phyloP scores from a whole-genome alignment of 352 stramenopile genomes.

The Phytophthora fragariae region DNA sequence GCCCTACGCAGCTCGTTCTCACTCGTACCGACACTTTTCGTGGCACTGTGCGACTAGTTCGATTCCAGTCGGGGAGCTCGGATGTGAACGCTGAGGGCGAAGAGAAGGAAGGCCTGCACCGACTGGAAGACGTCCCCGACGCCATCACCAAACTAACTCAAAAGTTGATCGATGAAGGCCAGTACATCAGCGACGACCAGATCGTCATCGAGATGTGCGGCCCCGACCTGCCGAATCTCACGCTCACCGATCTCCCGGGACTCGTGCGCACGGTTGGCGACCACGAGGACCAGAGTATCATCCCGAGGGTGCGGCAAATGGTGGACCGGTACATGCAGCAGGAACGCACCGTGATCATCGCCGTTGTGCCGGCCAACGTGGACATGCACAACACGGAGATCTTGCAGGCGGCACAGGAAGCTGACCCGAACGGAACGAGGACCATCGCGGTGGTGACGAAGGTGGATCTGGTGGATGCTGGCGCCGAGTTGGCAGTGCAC shows the following conservation, averaged over 20 bases:
- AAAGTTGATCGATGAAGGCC: slow-evolving; percentile 76
- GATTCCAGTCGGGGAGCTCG: slow-evolving; percentile 40
- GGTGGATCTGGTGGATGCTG: too few relatives aligned
- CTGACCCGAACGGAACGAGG: too few relatives aligned
- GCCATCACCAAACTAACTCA: slow-evolving; percentile 42
- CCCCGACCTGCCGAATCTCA: slow-evolving; percentile 75
- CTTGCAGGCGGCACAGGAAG: too few relatives aligned
- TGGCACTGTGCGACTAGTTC: slow-evolving; percentile 67
- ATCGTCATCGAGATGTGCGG: slow-evolving; percentile 79
- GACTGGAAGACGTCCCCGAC: slow-evolving; percentile 32
- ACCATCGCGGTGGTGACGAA: too few relatives aligned
- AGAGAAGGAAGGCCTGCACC: slow-evolving; percentile 20
- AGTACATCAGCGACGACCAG: slow-evolving; percentile 76
- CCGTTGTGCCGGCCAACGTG: slow-evolving; percentile 84
- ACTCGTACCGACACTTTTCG: slow-evolving; percentile 43
- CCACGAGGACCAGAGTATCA: slow-evolving; percentile 73
- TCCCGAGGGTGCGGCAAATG: slow-evolving; percentile 70
- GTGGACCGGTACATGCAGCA: slow-evolving; percentile 80
- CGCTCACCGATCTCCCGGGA: slow-evolving; percentile 82
- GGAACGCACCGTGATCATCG: slow-evolving; percentile 86
- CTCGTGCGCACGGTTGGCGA: slow-evolving; percentile 76
- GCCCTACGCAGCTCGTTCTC: slow-evolving; percentile 82
- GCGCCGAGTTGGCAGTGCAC: too few relatives aligned
- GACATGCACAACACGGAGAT: too few relatives aligned
- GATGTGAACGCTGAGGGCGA: slow-evolving; percentile 17